Conservation (phyloP, 2,329 filamentous ascomycete species). For the Nemania sp. region DNA sequence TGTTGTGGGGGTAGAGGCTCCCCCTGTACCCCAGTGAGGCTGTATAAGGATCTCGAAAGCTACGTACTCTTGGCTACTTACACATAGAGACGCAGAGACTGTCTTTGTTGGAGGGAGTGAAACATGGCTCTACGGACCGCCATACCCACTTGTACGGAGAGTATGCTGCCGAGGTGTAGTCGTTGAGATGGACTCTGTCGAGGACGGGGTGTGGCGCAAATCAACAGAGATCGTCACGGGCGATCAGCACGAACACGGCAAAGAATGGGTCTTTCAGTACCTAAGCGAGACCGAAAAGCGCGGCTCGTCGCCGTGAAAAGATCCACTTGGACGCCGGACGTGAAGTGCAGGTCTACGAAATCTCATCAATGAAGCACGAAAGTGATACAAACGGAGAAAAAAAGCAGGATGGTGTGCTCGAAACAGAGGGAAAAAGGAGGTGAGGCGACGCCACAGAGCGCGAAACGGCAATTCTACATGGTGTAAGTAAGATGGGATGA, state of each 20-base stretch:
- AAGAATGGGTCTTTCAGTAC: constrained; percentile 14
- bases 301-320: constrained; percentile 17
- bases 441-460: constrained; percentile 10
- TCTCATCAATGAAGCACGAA: constrained; percentile 9
- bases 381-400: constrained; percentile 19
- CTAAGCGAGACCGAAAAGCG: constrained; percentile 24
- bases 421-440: background rate
- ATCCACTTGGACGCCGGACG: constrained; percentile 19
- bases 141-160: constrained; percentile 27
- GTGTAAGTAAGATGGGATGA: constrained; percentile 2
- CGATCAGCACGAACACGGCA: constrained; percentile 17
- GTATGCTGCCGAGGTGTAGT: constrained; percentile 26
- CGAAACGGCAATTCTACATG: background rate
- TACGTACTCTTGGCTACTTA: background rate
- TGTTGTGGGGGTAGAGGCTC: constrained; percentile 6
- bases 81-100: background rate
- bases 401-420: constrained; percentile 20
- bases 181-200: constrained; percentile 13
- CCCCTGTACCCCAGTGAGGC: constrained; percentile 12
- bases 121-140: constrained; percentile 24
- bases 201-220: constrained; percentile 21
- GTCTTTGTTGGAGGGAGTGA: background rate
- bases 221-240: constrained; percentile 14
- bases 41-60: constrained; percentile 10
- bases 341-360: constrained; percentile 6